A percentile compares a stretch with the other conserved stretches of the same genome.
Evolutionary conservation across 164 flowering plant species (phyloP).

Genomic region (Aristolochia fimbriata): DNA sequence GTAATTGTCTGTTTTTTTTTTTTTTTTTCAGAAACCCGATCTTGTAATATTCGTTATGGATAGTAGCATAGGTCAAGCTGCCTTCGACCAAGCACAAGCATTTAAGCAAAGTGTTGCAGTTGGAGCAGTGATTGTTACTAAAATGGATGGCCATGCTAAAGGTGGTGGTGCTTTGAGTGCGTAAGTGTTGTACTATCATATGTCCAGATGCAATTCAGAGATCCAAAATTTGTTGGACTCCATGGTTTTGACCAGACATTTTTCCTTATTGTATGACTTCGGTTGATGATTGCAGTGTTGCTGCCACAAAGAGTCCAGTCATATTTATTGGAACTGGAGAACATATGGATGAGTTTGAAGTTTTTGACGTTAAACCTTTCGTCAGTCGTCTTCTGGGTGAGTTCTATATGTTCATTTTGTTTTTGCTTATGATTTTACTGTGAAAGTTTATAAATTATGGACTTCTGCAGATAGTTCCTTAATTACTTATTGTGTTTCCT

Average conservation of each 20-base stretch:
- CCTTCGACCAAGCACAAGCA: conserved; percentile 98
- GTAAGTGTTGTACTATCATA: conserved; percentile 11
- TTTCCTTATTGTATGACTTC: too few species aligned
- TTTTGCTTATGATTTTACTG: neutral
- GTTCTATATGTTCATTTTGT: neutral
- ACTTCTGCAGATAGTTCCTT: neutral
- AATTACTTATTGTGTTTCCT: neutral
- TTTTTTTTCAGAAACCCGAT: conserved; percentile 86
- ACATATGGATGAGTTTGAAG: conserved; percentile 99
- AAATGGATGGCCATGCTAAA: conserved; percentile 34
- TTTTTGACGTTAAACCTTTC: conserved; percentile 96
- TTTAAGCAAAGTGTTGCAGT: conserved; percentile 95
- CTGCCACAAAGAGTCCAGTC: conserved; percentile 96
- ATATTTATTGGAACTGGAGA: conserved; percentile 98
- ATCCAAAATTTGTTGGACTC: too few species aligned
- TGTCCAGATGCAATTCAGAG: too few species aligned
- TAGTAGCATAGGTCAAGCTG: conserved; percentile 99
- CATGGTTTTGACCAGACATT: too few species aligned
- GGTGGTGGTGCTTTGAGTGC: conserved; percentile 38
- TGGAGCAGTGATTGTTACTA: conserved; percentile 81
- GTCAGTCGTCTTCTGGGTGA: conserved; percentile 93
- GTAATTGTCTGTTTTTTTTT: neutral
- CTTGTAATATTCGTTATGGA: conserved; percentile 98
- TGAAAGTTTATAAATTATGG: neutral
- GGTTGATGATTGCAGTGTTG: conserved; percentile 46